A percentile compares a stretch with the other conserved stretches of the same genome.
phyloP scores from a whole-genome alignment of 768 basidiomycete genomes.

The Lactarius indigo region DNA sequence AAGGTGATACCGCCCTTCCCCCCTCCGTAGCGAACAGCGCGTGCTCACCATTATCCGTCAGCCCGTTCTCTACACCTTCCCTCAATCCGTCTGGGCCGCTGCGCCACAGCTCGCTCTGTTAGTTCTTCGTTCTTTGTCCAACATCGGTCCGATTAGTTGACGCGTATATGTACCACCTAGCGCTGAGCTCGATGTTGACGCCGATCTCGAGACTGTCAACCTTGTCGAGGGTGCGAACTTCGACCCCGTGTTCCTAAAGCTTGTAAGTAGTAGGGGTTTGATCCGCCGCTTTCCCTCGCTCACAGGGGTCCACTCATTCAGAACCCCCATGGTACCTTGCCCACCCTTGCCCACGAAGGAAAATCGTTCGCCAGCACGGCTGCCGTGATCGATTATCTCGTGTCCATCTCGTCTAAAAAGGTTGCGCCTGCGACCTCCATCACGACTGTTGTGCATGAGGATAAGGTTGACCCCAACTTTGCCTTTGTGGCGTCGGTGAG shows the following conservation, averaged over 20 bases:
- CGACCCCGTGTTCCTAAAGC: slow-evolving; percentile 41
- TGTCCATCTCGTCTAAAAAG: slow-evolving; percentile 38
- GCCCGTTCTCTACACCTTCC: slow-evolving; percentile 37
- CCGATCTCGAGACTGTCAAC: slow-evolving; percentile 39
- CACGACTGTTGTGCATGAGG: slow-evolving; percentile 42
- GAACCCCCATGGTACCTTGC: slow-evolving; percentile 21
- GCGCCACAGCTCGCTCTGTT: slow-evolving; percentile 43
- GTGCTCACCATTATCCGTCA: not conserved
- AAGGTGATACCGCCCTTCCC: not conserved
- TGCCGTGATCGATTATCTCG: slow-evolving; percentile 41
- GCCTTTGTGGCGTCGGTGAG: slow-evolving; percentile 41
- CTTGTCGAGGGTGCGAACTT: slow-evolving; percentile 49
- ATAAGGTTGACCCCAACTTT: slow-evolving; percentile 51
- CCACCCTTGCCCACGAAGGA: slow-evolving; percentile 7
- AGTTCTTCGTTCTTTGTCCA: slow-evolving; percentile 20
- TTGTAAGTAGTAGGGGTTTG: slow-evolving; percentile 31
- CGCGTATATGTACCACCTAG: slow-evolving; percentile 28
- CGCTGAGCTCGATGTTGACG: slow-evolving; percentile 40
- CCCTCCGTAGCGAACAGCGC: not conserved
- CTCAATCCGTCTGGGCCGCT: slow-evolving; percentile 40
- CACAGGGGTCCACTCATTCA: slow-evolving; percentile 21
- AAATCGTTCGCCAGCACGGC: slow-evolving; percentile 37
- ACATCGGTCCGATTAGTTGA: not conserved
- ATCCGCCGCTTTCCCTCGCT: not conserved
- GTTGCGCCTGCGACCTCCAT: slow-evolving; percentile 36